Conservation (phyloP, 1,139 yeast genomes). For the Wickerhamomyces sp. region DNA sequence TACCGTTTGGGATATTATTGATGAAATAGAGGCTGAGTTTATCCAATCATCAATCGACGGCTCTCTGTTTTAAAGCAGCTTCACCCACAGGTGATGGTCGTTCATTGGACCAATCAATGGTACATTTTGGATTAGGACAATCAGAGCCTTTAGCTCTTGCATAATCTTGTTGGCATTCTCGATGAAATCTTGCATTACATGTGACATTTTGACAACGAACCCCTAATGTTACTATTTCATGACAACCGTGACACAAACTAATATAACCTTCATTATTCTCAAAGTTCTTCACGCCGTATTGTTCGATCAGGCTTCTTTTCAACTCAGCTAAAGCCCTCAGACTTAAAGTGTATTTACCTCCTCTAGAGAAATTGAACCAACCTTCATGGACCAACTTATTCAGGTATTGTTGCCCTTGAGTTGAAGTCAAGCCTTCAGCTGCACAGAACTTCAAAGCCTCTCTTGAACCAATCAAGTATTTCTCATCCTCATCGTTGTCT, state of each 20-base stretch:
- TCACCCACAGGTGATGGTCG: conserved; percentile 10
- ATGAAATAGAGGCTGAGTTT: conserved; percentile 71
- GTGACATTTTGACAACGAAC: conserved; percentile 30
- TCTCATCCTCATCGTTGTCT: conserved; percentile 15
- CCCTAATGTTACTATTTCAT: conserved; percentile 55
- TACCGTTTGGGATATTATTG: conserved; percentile 75
- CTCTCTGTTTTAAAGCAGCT: conserved; percentile 1
- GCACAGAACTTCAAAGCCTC: conserved; percentile 16
- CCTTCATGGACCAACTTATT: conserved; percentile 43
- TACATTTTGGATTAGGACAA: conserved; percentile 27
- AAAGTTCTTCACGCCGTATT: conserved; percentile 34
- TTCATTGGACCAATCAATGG: conserved; percentile 10
- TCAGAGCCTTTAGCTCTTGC: conserved; percentile 26
- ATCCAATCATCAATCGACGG: conserved; percentile 12
- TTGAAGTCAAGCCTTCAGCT: conserved; percentile 21
- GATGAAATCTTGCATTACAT: conserved; percentile 43
- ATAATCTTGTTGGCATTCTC: conserved; percentile 38
- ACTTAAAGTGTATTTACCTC: conserved; percentile 30
- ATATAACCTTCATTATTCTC: conserved; percentile 37
- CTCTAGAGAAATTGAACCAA: conserved; percentile 37
- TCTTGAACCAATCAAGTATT: conserved; percentile 10
- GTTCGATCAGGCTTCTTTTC: conserved; percentile 37
- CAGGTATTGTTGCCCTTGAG: conserved; percentile 33
- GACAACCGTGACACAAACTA: conserved; percentile 47
- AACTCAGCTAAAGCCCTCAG: conserved; percentile 44